phyloP scores from a whole-genome alignment of 2,329 filamentous ascomycete genomes.

The Cytospora piceicola region DNA sequence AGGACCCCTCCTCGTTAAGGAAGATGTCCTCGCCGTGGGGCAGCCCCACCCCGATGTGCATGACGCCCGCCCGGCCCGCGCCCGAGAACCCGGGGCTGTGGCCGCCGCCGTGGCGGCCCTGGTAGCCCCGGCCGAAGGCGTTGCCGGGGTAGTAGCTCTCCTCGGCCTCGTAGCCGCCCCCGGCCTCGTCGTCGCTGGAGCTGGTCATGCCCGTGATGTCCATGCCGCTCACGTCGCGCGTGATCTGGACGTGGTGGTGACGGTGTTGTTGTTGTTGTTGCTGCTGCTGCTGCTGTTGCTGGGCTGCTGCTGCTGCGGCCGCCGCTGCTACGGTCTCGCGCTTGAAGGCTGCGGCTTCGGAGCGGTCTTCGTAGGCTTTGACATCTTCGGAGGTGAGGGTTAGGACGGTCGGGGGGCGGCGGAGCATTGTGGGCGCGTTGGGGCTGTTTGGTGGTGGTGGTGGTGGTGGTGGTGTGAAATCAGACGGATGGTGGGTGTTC shows the following conservation, averaged over 20 bases:
- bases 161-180: slow-evolving; percentile 22
- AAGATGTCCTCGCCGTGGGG: slow-evolving; percentile 25
- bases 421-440: slow-evolving; percentile 38
- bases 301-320: slow-evolving; percentile 3
- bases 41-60: neutral
- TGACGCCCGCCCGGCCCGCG: neutral
- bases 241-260: slow-evolving; percentile 1
- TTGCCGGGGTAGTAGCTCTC: slow-evolving; percentile 26
- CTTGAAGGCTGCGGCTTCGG: slow-evolving; percentile 43
- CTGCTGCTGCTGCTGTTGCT: slow-evolving; percentile 3
- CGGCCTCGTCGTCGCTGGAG: slow-evolving; percentile 37
- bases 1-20: slow-evolving; percentile 29
- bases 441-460: neutral
- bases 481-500: neutral
- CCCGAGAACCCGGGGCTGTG: neutral
- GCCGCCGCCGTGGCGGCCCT: neutral
- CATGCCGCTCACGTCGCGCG: slow-evolving; percentile 26
- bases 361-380: slow-evolving; percentile 69
- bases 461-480: neutral
- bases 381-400: slow-evolving; percentile 72
- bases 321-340: slow-evolving; percentile 20
- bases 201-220: slow-evolving; percentile 24
- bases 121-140: slow-evolving; percentile 15
- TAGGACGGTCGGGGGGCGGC: slow-evolving; percentile 66
- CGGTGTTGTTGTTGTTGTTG: slow-evolving; percentile 12